A percentile compares a stretch with the other conserved stretches of the same genome.
These are phyloP conservation scores for Diaporthe citrichinensis DNA, from an alignment of 2,329 filamentous ascomycete genomes.

Conservation along the genomic window DNA sequence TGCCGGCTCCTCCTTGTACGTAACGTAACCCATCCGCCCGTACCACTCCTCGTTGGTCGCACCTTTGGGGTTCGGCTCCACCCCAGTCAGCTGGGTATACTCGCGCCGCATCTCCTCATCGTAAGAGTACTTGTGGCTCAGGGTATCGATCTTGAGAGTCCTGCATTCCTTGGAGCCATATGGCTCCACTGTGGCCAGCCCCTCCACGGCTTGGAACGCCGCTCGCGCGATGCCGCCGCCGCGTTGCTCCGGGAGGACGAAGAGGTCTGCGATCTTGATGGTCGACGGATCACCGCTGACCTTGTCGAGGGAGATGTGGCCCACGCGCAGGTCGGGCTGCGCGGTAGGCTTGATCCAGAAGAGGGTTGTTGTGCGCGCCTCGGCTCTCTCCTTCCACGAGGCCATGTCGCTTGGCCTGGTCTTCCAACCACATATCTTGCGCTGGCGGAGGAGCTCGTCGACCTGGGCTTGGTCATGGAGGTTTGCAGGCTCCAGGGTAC, in stretches of 20 bases:
- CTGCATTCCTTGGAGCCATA: slow-evolving; percentile 42
- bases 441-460: slow-evolving; percentile 42
- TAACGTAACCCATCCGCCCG: slow-evolving; percentile 41
- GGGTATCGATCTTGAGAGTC: slow-evolving; percentile 37
- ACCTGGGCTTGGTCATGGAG: slow-evolving; percentile 38
- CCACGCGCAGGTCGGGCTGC: slow-evolving; percentile 27
- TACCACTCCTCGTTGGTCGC: slow-evolving; percentile 41
- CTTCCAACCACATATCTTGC: slow-evolving; percentile 40
- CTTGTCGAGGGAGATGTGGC: slow-evolving; percentile 40
- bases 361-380: slow-evolving; percentile 19
- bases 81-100: slow-evolving; percentile 22
- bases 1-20: slow-evolving; percentile 36
- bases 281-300: slow-evolving; percentile 28
- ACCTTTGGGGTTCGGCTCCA: slow-evolving; percentile 18
- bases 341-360: slow-evolving; percentile 39
- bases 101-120: slow-evolving; percentile 38
- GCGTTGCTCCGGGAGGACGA: slow-evolving; percentile 42
- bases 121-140: slow-evolving; percentile 40
- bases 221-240: slow-evolving; percentile 37
- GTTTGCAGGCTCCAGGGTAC: slow-evolving; percentile 37
- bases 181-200: slow-evolving; percentile 36
- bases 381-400: slow-evolving; percentile 30
- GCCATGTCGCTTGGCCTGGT: slow-evolving; percentile 14
- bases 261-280: slow-evolving; percentile 39
- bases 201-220: slow-evolving; percentile 40